phyloP scores from a whole-genome alignment of 352 stramenopile species.

The Phytopythium montanum region DNA sequence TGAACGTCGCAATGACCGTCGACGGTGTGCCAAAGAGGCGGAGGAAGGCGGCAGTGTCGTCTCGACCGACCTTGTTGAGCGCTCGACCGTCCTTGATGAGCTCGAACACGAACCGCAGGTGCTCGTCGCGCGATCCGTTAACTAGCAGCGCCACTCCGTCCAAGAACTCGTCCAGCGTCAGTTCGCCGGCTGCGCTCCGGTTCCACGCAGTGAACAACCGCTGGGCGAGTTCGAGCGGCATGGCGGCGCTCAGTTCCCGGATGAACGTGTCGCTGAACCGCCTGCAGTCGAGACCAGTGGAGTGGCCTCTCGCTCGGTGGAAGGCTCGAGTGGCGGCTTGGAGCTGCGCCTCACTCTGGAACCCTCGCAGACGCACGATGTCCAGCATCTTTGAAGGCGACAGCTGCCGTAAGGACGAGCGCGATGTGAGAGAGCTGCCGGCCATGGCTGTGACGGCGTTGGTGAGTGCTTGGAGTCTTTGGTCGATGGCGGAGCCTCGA shows the following conservation, averaged over 20 bases:
- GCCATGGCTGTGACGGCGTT: too few species aligned
- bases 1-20: constrained; percentile 18
- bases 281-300: constrained; percentile 18
- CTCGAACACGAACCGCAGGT: constrained; percentile 39
- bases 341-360: constrained; percentile 14
- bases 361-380: background rate
- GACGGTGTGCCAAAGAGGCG: constrained; percentile 4
- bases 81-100: constrained; percentile 26
- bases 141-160: constrained; percentile 19
- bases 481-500: too few species aligned
- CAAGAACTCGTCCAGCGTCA: constrained; percentile 38
- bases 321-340: constrained; percentile 26
- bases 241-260: constrained; percentile 24
- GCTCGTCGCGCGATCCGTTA: constrained; percentile 40
- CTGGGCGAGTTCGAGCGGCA: constrained; percentile 27
- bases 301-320: constrained; percentile 38
- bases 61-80: constrained; percentile 9
- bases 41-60: constrained; percentile 25
- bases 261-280: constrained; percentile 37
- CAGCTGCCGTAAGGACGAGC: background rate
- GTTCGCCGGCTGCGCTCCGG: constrained; percentile 10
- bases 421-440: background rate
- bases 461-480: too few species aligned
- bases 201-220: constrained; percentile 40
- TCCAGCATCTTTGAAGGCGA: background rate